phyloP scores from a whole-genome alignment of 352 stramenopile species.

The Pythium sukuiense region DNA sequence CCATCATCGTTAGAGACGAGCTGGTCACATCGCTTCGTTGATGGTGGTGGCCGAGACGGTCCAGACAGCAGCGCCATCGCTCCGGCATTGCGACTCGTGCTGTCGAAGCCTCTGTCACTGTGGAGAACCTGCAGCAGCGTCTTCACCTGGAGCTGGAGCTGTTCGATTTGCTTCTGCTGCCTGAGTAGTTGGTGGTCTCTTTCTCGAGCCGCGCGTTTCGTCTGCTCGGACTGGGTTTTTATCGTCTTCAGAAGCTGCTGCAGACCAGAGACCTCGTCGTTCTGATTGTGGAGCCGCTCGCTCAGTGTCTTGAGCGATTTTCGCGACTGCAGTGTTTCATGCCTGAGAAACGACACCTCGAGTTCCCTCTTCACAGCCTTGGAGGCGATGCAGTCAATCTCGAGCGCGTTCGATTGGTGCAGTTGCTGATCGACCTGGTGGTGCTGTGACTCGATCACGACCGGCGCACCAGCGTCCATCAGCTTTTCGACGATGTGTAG shows the following conservation, averaged over 20 bases:
- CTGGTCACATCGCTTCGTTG: neutral
- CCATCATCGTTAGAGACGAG: neutral
- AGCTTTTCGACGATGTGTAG: constrained; percentile 57
- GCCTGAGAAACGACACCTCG: constrained; percentile 55
- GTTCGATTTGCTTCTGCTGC: constrained; percentile 44
- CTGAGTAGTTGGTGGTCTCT: constrained; percentile 8
- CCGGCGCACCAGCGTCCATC: constrained; percentile 34
- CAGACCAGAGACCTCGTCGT: neutral
- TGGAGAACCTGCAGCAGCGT: constrained; percentile 49
- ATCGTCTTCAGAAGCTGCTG: neutral
- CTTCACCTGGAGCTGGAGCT: constrained; percentile 62
- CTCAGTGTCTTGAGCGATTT: neutral
- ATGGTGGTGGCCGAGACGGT: neutral
- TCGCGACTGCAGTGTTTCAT: constrained; percentile 26
- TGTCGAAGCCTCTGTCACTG: neutral
- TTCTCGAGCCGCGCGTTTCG: neutral
- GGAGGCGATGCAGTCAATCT: constrained; percentile 54
- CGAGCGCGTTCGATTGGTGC: constrained; percentile 15
- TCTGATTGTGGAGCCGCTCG: constrained; percentile 6
- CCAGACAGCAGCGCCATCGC: constrained; percentile 4
- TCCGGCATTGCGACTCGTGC: neutral
- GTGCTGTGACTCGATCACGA: constrained; percentile 24
- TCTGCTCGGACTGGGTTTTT: neutral
- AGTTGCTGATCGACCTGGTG: neutral
- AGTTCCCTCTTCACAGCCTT: constrained; percentile 50